Evolutionary conservation across 495 filamentous ascomycete species (phyloP), one percentile per base, ranked within the genome.

Genomic region (Daldinia childiae): DNA sequence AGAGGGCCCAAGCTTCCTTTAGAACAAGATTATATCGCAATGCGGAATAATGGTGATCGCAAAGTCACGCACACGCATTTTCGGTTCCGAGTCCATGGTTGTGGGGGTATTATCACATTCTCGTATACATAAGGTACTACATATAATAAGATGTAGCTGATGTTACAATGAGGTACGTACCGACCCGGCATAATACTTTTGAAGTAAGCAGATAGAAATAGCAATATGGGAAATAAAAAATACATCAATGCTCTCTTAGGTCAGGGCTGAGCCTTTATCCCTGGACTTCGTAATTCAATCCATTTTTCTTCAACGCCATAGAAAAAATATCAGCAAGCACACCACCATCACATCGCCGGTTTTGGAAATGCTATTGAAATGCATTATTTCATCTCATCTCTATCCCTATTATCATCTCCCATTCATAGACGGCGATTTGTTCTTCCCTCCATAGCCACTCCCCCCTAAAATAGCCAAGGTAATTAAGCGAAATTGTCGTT

Each of bases 401-500:
- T 41, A 55, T 41, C 15, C 34, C 38, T 21, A 27, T 29, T 58
- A 54, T 64, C 54, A 57, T 64, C 45, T 48, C 36, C 57, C 39
- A 26, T 43, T 38, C 38, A 59, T 30, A 15, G 12, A 30, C 55
- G 48, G 15, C 59, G 52, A 63, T 61, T 36, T 29, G 15, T 34
- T 36, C 38, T 54, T 11, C 29, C 41, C 29, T 24, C 21, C 19
- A 48, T 24, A 17, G 34, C 32, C 21, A 17, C 41, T n/a, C n/a
- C 26, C 26, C 54, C 38, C 36, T 0, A 24, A 54, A 54, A 64
- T 52, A 48, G 21, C 11, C 6, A 38, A 58, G 30, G 43, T 21
- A 24, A 64, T 80, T 87, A 96, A 69, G 91, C 93, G 79, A 97
- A 97, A 79, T 92, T 93, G 83, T 97, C 93, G 64, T 86, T 85